Evolutionary conservation across 306 rosid genomes (phyloP), one percentile per base, ranked within the genome.

Genomic region (Medicago ruthenica): DNA sequence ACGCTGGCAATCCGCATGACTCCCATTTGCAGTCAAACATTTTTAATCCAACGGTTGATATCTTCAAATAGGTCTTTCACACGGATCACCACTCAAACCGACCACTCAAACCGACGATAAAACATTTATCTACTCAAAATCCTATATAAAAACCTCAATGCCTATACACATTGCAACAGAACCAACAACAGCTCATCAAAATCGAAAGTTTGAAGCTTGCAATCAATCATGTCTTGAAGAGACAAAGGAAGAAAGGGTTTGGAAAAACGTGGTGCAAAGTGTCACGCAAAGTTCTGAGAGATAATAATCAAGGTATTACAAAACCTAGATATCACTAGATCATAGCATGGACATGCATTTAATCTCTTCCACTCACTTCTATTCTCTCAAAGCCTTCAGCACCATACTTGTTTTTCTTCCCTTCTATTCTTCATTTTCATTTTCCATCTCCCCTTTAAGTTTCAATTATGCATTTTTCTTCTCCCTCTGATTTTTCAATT

Each of bases 181-280:
- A 67, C 1, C 5, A 27, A 4, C 53, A 13, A 47, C n/a, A n/a
- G n/a, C n/a, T 2, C 17, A 47, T 3, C 8, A 4, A 47, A 14
- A 47, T 48, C 55, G 47, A 41, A 2, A 41, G 3, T 15, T n/a
- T 12, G 13, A 41, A 41, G 5, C 22, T 13, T 13, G 7, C 8
- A 3, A 37, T 10, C 50, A 34, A 71, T 5, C 18, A 75, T 83
- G 86, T 86, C 86, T 0, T 86, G 89, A 41, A 86, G 89, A 86
- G 89, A 85, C 3, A 86, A 86, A 22, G 86, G 89, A 47, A 86
- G 86, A 0, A 86, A 83, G 59, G 89, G 86, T 2, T 62, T 86
- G 0, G 89, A 87, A 70, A 86, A 86, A 44, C 87, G 87, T 21
- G 87, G 85, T 7, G 89, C 89, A 0, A 86, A 86, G 67, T 80